phyloP scores from a whole-genome alignment of 208 protist genomes.

The Trypanosoma melophagium region DNA sequence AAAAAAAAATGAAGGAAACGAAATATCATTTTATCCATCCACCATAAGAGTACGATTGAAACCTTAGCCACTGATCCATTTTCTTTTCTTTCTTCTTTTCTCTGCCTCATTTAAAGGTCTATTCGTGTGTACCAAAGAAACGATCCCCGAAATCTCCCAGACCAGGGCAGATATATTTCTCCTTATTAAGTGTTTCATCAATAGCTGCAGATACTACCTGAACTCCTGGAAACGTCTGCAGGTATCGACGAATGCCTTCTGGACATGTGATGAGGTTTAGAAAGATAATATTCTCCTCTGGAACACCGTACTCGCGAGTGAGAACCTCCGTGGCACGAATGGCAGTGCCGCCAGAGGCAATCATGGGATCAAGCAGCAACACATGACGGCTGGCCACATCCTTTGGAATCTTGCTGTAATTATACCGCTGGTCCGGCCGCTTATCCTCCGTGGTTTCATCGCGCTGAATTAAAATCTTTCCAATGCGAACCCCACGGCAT shows the following conservation, averaged over 20 bases:
- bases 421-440: slow-evolving; percentile 86
- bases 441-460: slow-evolving; percentile 90
- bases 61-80: not conserved
- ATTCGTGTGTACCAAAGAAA: slow-evolving; percentile 93
- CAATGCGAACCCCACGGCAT: slow-evolving; percentile 95
- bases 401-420: slow-evolving; percentile 95
- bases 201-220: slow-evolving; percentile 92
- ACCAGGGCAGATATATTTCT: slow-evolving; percentile 95
- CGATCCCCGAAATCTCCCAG: slow-evolving; percentile 97
- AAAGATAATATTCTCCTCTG: slow-evolving; percentile 96
- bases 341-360: slow-evolving; percentile 92
- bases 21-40: no score
- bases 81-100: slow-evolving; percentile 8
- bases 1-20: no score
- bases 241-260: slow-evolving; percentile 77
- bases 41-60: no score
- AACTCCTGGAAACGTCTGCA: slow-evolving; percentile 73
- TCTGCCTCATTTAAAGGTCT: no score
- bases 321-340: slow-evolving; percentile 82
- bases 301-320: slow-evolving; percentile 75
- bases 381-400: slow-evolving; percentile 91
- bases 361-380: slow-evolving; percentile 97
- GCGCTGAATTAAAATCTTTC: slow-evolving; percentile 98
- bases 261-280: slow-evolving; percentile 93
- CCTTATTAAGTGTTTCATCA: slow-evolving; percentile 89